phyloP scores from a whole-genome alignment of 2,329 filamentous ascomycete genomes.

The Venturia aucupariae region DNA sequence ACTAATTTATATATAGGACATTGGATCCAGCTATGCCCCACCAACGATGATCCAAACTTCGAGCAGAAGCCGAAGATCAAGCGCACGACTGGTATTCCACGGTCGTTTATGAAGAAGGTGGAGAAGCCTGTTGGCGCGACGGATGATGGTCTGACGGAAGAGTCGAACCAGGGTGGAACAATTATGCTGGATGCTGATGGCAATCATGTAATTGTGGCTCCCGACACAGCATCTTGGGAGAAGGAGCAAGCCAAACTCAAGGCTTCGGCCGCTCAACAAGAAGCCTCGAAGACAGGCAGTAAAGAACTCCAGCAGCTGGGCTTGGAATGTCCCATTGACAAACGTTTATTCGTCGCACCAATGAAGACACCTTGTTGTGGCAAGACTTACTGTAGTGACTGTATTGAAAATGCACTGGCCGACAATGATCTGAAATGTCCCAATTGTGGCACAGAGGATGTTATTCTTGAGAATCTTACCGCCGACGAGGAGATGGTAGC shows the following conservation, averaged over 20 bases:
- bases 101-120: conserved; percentile 89
- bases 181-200: conserved; percentile 98
- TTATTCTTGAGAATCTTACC: conserved; percentile 85
- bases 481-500: conserved; percentile 67
- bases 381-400: conserved; percentile 98
- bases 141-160: conserved; percentile 67
- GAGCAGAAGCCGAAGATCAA: conserved; percentile 91
- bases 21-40: conserved; percentile 96
- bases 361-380: conserved; percentile 98
- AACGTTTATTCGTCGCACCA: conserved; percentile 95
- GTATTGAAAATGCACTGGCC: conserved; percentile 97
- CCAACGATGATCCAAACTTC: conserved; percentile 95
- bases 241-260: conserved; percentile 93
- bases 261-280: conserved; percentile 71
- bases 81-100: conserved; percentile 91
- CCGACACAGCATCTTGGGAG: conserved; percentile 93
- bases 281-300: conserved; percentile 63
- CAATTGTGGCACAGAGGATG: conserved; percentile 79
- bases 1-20: conserved; percentile 49
- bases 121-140: conserved; percentile 67
- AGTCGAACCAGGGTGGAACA: conserved; percentile 70
- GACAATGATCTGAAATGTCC: conserved; percentile 97
- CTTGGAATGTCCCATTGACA: conserved; percentile 90
- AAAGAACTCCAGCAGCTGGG: conserved; percentile 83
- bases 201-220: conserved; percentile 92